Base-by-base conservation (phyloP, 179 eudicot species). In the Spinacia oleracea region DNA sequence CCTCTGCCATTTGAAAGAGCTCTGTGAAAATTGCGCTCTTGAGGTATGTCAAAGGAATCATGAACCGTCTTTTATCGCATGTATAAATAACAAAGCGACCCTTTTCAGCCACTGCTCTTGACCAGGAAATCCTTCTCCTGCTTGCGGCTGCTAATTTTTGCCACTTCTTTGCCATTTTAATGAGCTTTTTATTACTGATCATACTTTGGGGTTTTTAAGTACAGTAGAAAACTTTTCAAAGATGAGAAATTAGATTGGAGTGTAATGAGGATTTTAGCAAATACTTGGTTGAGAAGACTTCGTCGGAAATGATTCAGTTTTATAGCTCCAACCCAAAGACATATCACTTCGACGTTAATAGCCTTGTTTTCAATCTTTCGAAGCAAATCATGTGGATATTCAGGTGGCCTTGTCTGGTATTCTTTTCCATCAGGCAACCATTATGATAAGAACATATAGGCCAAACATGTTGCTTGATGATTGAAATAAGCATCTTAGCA, bases 81-180 rank as follows among this genome's bases (percentile, higher is more conserved):
- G 83, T 75, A 78, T 82, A 88, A 10, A 86, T 76, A 4, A 76
- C 77, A 81, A 85, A 88, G 45, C 80, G 85, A 25, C 87, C 88
- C 75, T 85, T 78, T 1, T 78, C 76, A 10, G 75, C 63, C 58
- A 66, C 60, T 45, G 50, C 64, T 58, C 73, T 71, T 27, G 83
- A 16, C 42, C 72, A 78, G 34, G 71, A 56, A 40, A 86, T 72
- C 58, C 63, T 72, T 11, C 16, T 50, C 8, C 75, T 50, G 16
- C 75, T 72, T 18, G 62, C 43, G 7, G 75, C 75, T 48, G 75
- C 60, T 6, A 72, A 16, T 9, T 51, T 72, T 50, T 31, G 59
- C 75, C 75, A 72, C 42, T 72, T 72, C 23, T 43, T 72, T 7
- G 58, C 75, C 27, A 72, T 29, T 10, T 50, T 72, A 18, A 72